Conservation (phyloP, 1,284 basidiomycete species). For the Hemileia vastatrix region DNA sequence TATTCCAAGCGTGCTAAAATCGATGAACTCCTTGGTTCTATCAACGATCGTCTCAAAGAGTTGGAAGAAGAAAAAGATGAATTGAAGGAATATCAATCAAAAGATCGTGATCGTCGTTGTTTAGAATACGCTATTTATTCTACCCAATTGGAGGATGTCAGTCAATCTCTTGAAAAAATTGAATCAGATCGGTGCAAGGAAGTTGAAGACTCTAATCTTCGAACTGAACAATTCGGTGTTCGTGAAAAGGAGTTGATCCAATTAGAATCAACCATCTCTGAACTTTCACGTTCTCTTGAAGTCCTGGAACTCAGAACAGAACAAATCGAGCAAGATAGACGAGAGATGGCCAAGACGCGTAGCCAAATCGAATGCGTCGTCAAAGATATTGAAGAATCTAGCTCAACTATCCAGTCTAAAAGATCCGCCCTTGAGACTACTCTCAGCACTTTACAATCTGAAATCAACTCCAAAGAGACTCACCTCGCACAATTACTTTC, state of each 20-base stretch:
- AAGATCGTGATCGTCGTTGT: slow-evolving; percentile 86
- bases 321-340: slow-evolving; percentile 15
- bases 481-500: slow-evolving; percentile 7
- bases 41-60: slow-evolving; percentile 78
- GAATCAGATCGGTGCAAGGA: slow-evolving; percentile 25
- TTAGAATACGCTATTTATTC: slow-evolving; percentile 66
- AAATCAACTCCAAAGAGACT: slow-evolving; percentile 12
- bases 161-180: slow-evolving; percentile 25
- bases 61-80: slow-evolving; percentile 97
- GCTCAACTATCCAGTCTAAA: slow-evolving; percentile 1
- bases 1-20: slow-evolving; percentile 83
- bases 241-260: slow-evolving; percentile 15
- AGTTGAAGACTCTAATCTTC: slow-evolving; percentile 8
- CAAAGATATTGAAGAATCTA: slow-evolving; percentile 17
- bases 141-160: slow-evolving; percentile 25
- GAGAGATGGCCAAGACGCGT: slow-evolving; percentile 9
- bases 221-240: slow-evolving; percentile 3
- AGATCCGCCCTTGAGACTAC: slow-evolving; percentile 2
- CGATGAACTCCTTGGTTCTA: slow-evolving; percentile 75
- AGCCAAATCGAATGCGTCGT: slow-evolving; percentile 19
- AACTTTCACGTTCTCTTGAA: slow-evolving; percentile 9
- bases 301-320: slow-evolving; percentile 3
- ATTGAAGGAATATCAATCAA: slow-evolving; percentile 87
- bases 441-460: not conserved
- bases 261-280: slow-evolving; percentile 8